Base-by-base conservation (phyloP, 2,329 filamentous ascomycete genomes). In the Talaromyces islandicus region DNA sequence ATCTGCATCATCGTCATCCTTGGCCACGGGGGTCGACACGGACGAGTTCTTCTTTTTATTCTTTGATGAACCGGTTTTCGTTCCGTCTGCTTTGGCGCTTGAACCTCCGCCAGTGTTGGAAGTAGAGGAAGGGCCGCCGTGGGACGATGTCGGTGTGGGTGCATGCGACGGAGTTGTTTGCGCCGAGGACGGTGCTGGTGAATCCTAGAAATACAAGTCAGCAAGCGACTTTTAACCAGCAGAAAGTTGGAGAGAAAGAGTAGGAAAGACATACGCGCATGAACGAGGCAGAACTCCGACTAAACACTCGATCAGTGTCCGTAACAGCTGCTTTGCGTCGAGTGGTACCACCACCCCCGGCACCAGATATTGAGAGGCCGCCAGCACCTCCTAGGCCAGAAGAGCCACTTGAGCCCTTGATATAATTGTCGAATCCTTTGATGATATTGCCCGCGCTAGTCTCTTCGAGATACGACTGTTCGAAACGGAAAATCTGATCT, bases 371-470 rank as follows among this genome's bases (percentile, higher is more conserved):
- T 38, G 74, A 71, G 11, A 75, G 64, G 5, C 71, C 68, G 2
- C 68, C 66, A 1, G 68, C 68, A 7, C 54, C 51, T 19, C 59
- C 56, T 1, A 61, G 56, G 5, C 59, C 56, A 25, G 65, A 67
- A 1, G 73, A 69, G 3, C 77, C 81, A n/a, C 85, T 84, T 9
- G 85, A 83, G 58, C 91, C 92, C 76, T 99, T 99, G 80, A 96
- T 95, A 78, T 97, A 99, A 72, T 92, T 95, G 75, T 99, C 94
- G 75, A 99, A 99, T 24, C 94, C 94, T 54, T 90, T 92, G 73
- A 99, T 93, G 71, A 99, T 97, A 78, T 99, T 99, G 51, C 94
- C 94, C 21, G 85, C 84, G 67, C 82, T 86, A 4, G 92, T 95
- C 69, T 91, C 91, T 74, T 97, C 93, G 56, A 99, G 86, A 74